phyloP scores from a whole-genome alignment of 192 early-diverging fungal species.

The Coemansia reversa region DNA sequence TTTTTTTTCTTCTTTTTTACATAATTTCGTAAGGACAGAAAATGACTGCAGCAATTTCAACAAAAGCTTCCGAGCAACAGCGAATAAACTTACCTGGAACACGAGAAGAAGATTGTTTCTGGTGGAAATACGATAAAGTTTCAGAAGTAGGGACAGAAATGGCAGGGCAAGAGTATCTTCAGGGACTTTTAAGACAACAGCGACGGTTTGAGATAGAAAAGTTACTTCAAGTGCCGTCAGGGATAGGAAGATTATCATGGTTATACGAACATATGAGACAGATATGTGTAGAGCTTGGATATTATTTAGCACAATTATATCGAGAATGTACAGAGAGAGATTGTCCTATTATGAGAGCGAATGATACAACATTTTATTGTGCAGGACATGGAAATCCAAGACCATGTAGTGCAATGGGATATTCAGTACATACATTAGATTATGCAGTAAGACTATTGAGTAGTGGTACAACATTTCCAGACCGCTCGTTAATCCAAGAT shows the following conservation, averaged over 20 bases:
- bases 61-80: background rate
- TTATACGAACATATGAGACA: slow-evolving; percentile 91
- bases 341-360: slow-evolving; percentile 93
- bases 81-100: slow-evolving; percentile 36
- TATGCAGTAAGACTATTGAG: slow-evolving; percentile 79
- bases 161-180: slow-evolving; percentile 77
- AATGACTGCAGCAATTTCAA: no score
- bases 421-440: slow-evolving; percentile 91
- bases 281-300: slow-evolving; percentile 81
- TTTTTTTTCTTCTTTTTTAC: no score
- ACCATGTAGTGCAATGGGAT: slow-evolving; percentile 88
- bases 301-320: slow-evolving; percentile 69
- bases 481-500: background rate
- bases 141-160: slow-evolving; percentile 71
- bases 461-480: slow-evolving; percentile 62
- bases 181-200: slow-evolving; percentile 65
- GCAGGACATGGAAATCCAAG: slow-evolving; percentile 78
- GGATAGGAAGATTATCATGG: slow-evolving; percentile 69
- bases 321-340: slow-evolving; percentile 70
- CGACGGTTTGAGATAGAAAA: slow-evolving; percentile 62
- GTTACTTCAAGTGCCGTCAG: slow-evolving; percentile 63
- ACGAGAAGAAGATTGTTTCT: slow-evolving; percentile 42
- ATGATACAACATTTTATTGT: slow-evolving; percentile 89
- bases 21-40: no score
- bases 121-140: slow-evolving; percentile 24